These are phyloP conservation scores for Metschnikowia corniflorae DNA, from an alignment of 805 yeast genomes.

Conservation along the genomic window DNA sequence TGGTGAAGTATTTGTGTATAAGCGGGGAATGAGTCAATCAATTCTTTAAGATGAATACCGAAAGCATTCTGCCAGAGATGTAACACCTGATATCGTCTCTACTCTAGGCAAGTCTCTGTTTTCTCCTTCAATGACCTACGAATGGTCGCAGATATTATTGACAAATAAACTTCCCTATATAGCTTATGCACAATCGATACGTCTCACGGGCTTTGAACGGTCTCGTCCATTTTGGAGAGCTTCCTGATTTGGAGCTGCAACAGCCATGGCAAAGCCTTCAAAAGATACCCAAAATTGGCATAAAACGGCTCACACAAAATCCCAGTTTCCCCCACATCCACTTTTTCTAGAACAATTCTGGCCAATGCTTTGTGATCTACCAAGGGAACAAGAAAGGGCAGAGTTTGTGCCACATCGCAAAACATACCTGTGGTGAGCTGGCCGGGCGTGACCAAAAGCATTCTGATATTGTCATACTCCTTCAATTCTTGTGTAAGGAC, in stretches of 20 bases:
- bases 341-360: slow-evolving; percentile 25
- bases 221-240: slow-evolving; percentile 37
- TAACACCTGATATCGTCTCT: too few relatives aligned
- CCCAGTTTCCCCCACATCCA: slow-evolving; percentile 40
- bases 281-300: slow-evolving; percentile 41
- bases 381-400: slow-evolving; percentile 46
- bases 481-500: slow-evolving; percentile 39
- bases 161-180: background rate
- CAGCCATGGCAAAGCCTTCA: slow-evolving; percentile 40
- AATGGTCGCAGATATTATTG: too few relatives aligned
- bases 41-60: too few relatives aligned
- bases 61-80: too few relatives aligned
- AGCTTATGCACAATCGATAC: background rate
- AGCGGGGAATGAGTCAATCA: too few relatives aligned
- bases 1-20: too few relatives aligned
- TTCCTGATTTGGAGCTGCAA: slow-evolving; percentile 34
- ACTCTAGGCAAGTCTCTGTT: too few relatives aligned
- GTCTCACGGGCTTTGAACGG: slow-evolving; percentile 16
- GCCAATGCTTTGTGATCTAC: slow-evolving; percentile 40
- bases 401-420: slow-evolving; percentile 39
- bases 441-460: slow-evolving; percentile 47
- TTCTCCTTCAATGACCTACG: too few relatives aligned
- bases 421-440: slow-evolving; percentile 51
- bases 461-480: slow-evolving; percentile 22
- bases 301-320: slow-evolving; percentile 45